phyloP scores from a whole-genome alignment of 2,329 filamentous ascomycete species.

The Colletotrichum ledebouriae region DNA sequence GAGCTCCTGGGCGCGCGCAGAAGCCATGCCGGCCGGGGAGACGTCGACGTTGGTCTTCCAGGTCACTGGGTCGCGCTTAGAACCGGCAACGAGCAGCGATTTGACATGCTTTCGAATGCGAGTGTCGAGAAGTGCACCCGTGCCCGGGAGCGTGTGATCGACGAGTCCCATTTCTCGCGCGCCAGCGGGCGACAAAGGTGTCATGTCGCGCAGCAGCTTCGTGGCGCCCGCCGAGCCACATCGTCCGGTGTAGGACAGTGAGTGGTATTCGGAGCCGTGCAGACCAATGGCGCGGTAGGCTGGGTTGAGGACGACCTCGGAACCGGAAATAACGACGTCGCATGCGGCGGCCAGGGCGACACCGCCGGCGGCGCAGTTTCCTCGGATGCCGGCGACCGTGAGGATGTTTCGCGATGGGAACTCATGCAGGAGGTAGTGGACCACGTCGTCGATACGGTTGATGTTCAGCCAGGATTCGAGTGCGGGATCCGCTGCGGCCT shows the following conservation, averaged over 20 bases:
- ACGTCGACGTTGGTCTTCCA: conserved; percentile 55
- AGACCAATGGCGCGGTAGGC: conserved; percentile 55
- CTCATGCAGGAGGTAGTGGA: conserved; percentile 54
- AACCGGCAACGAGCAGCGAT: conserved; percentile 46
- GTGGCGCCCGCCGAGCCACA: conserved; percentile 51
- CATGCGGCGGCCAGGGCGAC: conserved; percentile 57
- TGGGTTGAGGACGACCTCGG: conserved; percentile 56
- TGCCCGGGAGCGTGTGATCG: conserved; percentile 54
- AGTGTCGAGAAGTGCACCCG: conserved; percentile 50
- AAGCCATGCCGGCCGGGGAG: conserved; percentile 49
- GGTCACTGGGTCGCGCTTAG: conserved; percentile 32
- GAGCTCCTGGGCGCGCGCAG: conserved; percentile 53
- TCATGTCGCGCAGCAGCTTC: conserved; percentile 53
- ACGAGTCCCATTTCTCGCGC: conserved; percentile 55
- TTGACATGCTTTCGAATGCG: conserved; percentile 53
- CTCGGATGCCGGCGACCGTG: conserved; percentile 55
- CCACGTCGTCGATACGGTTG: conserved; percentile 59
- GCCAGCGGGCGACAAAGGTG: conserved; percentile 53
- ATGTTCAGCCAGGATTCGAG: conserved; percentile 59
- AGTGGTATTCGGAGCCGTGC: conserved; percentile 58
- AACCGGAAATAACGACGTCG: conserved; percentile 53
- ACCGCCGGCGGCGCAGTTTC: conserved; percentile 59
- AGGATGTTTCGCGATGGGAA: conserved; percentile 52
- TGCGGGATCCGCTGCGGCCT: conserved; percentile 53
- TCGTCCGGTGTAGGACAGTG: conserved; percentile 54